phyloP scores from a whole-genome alignment of 2,329 filamentous ascomycete genomes.

The Proliferodiscus dingleyae region DNA sequence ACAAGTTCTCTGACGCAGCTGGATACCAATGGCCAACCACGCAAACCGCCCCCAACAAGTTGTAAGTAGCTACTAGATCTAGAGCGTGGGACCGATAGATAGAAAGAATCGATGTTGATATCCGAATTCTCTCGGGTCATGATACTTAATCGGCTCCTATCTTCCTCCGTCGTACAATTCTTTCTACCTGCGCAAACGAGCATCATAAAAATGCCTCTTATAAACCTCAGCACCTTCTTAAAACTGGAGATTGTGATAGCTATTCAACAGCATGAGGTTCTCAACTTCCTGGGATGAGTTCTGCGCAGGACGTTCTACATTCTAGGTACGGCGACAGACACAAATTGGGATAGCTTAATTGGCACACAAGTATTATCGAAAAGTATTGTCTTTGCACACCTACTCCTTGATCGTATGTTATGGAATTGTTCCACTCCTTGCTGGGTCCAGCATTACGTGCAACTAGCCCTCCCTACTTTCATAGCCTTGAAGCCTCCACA shows the following conservation, averaged over 20 bases:
- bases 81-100: slow-evolving; percentile 17
- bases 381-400: too few species aligned
- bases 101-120: slow-evolving; percentile 20
- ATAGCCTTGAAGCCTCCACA: too few species aligned
- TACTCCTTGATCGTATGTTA: too few species aligned
- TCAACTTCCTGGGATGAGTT: neutral
- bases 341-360: neutral
- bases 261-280: neutral
- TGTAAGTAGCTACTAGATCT: slow-evolving; percentile 52
- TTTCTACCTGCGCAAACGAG: neutral
- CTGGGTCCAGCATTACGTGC: too few species aligned
- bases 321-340: neutral
- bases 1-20: slow-evolving; percentile 94
- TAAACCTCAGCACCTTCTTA: neutral
- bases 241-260: neutral
- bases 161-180: neutral
- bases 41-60: slow-evolving; percentile 69
- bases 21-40: slow-evolving; percentile 94
- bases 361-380: too few species aligned
- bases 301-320: neutral
- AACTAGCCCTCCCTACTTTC: too few species aligned
- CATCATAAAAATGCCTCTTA: slow-evolving; percentile 1
- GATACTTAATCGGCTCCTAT: neutral
- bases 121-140: slow-evolving; percentile 7
- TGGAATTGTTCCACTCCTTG: too few species aligned